Evolutionary conservation across 805 yeast genomes (phyloP), one percentile per base, ranked within the genome.

Genomic region (Saccharomycopsis schoenii): DNA sequence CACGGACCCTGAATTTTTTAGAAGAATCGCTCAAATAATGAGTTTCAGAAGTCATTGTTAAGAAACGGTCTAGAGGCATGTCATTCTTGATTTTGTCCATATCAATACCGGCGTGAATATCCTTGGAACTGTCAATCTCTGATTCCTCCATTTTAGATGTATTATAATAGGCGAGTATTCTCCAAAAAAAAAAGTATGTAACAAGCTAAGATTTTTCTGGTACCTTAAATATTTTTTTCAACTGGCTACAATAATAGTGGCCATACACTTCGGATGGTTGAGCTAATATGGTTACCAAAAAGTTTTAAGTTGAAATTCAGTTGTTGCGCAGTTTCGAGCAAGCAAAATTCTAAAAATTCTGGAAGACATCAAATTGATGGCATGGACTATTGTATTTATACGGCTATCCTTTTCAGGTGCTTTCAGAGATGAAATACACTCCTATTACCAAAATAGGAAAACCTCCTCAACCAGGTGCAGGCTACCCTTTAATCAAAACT

Each of bases 1-100:
- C 58, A 2, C 65, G 68, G 25, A 73, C 57, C 58, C 39, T 59
- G 36, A 61, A 50, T 36, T 56, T 56, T 17, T 60, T 57, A 17
- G 64, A 54, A 34, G 61, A 56, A n/a, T 52, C 42, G 41, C 62
- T 56, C 37, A 62, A 56, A 21, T 39, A 39, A 21, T 34, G 24
- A 42, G 43, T 40, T 40, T 40, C 43, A 12, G 43, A 40, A 40
- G 43, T 14, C 17, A 14, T 14, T 40, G 43, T 40, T 17, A 40
- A 15, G 43, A 40, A 40, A 14, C 43, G 15, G 19, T 40, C 43
- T 10, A 40, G 43, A 40, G 9, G 17, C 17, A 15, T 17, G 17
- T 14, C 17, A 40, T 40, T 40, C 17, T 14, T 40, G 43, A 40
- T 40, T 14, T 40, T 40, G 43, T 40, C 43, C 2, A 40, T 40